phyloP scores from a whole-genome alignment of 306 rosid genomes.

The Echinosophora koreensis region DNA sequence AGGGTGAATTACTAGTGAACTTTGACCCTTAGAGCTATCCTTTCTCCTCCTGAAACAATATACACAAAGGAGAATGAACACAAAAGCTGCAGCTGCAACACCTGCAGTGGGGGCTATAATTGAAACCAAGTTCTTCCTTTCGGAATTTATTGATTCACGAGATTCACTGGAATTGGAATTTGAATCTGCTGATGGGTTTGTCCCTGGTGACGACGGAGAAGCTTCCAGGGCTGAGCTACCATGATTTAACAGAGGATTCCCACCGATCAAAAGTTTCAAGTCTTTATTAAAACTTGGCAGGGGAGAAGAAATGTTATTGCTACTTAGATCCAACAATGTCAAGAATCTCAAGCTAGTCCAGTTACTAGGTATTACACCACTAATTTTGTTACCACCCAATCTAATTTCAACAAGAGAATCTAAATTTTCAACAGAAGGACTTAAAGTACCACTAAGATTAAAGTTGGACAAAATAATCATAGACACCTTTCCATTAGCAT shows the following conservation, averaged over 20 bases:
- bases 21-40: conserved; percentile 47
- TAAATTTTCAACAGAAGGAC: conserved; percentile 73
- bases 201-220: conserved; percentile 20
- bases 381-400: conserved; percentile 60
- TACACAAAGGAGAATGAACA: conserved; percentile 63
- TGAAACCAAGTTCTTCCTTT: conserved; percentile 11
- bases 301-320: conserved; percentile 72
- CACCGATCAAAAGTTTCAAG: conserved; percentile 44
- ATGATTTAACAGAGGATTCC: conserved; percentile 33
- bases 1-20: conserved; percentile 76
- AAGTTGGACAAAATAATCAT: conserved; percentile 62
- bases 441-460: conserved; percentile 67
- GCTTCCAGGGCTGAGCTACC: background rate
- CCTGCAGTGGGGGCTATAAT: conserved; percentile 36
- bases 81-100: conserved; percentile 65
- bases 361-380: conserved; percentile 64
- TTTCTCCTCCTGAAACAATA: conserved; percentile 65
- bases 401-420: conserved; percentile 61
- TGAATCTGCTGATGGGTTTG: background rate
- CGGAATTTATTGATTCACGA: background rate
- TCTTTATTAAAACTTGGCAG: conserved; percentile 50
- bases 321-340: conserved; percentile 68
- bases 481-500: conserved; percentile 53
- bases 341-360: conserved; percentile 71
- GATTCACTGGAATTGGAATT: background rate